phyloP scores from a whole-genome alignment of 495 filamentous ascomycete species.

The Podospora pseudopauciseta region DNA sequence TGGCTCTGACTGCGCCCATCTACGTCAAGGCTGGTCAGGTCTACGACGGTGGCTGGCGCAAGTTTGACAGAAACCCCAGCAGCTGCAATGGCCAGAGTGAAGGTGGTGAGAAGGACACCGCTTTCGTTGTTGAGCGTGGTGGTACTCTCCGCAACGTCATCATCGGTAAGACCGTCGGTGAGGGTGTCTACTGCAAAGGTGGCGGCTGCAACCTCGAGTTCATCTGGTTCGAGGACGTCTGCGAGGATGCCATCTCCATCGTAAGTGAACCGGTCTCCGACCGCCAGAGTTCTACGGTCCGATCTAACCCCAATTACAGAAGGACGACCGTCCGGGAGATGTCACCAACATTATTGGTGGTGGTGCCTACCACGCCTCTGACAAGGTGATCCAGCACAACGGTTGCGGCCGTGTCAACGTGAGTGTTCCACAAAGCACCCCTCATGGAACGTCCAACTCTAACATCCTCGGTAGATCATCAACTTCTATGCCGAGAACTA shows the following conservation, averaged over 20 bases:
- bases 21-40: not conserved
- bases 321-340: constrained; percentile 14
- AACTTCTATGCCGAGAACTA: constrained; percentile 50
- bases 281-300: too few relatives aligned
- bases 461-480: constrained; percentile 33
- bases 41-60: not conserved
- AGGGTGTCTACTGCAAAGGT: constrained; percentile 52
- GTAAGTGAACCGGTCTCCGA: not conserved
- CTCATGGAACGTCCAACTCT: not conserved
- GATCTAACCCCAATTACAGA: constrained; percentile 26
- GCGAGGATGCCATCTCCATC: constrained; percentile 44
- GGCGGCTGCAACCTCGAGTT: constrained; percentile 23
- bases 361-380: constrained; percentile 53
- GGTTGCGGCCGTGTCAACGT: constrained; percentile 30
- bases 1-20: not conserved
- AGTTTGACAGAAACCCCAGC: constrained; percentile 9
- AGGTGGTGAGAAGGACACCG: constrained; percentile 49
- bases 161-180: constrained; percentile 50
- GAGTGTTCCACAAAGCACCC: not conserved
- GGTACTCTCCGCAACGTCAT: constrained; percentile 54
- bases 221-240: constrained; percentile 50
- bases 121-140: constrained; percentile 48
- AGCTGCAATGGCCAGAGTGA: constrained; percentile 44
- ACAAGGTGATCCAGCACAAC: constrained; percentile 42
- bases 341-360: constrained; percentile 51